A percentile compares a stretch with the other conserved stretches of the same genome.
phyloP scores from a whole-genome alignment of 345 rosid species.

The Arabis alpina region DNA sequence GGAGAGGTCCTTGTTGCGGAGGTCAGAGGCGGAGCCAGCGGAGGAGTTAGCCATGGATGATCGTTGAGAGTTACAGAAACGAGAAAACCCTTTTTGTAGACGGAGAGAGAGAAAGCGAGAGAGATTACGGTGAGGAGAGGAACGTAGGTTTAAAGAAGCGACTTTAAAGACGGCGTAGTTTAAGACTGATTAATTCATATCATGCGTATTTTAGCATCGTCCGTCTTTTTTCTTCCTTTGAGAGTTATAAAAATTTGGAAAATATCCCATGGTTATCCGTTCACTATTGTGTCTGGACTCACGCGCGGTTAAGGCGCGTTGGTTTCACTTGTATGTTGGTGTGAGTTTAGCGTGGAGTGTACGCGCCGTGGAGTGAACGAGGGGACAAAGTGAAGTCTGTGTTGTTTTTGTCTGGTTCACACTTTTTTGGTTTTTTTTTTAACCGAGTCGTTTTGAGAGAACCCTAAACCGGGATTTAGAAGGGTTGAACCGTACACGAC shows the following conservation, averaged over 20 bases:
- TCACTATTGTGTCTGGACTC: slow-evolving; percentile 7
- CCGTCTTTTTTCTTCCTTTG: not conserved
- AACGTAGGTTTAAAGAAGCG: slow-evolving; percentile 45
- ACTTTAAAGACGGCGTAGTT: slow-evolving; percentile 37
- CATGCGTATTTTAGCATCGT: slow-evolving; percentile 22
- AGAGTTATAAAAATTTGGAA: not conserved
- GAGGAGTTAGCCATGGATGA: slow-evolving; percentile 73
- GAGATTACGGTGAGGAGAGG: slow-evolving; percentile 32
- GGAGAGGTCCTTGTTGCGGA: slow-evolving; percentile 55
- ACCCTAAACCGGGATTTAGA: too few relatives aligned
- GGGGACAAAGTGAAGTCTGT: not conserved
- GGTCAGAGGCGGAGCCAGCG: slow-evolving; percentile 50
- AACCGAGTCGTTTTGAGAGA: not conserved
- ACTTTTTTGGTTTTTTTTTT: not conserved
- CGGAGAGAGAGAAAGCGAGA: slow-evolving; percentile 30
- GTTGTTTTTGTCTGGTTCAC: not conserved
- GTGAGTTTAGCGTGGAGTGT: not conserved
- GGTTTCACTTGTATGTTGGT: not conserved
- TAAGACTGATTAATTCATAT: not conserved
- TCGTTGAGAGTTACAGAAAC: slow-evolving; percentile 45
- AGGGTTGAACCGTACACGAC: too few relatives aligned
- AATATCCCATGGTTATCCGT: slow-evolving; percentile 32
- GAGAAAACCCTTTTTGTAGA: not conserved
- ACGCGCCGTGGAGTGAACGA: not conserved
- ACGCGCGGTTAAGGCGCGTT: not conserved